Base-by-base conservation (phyloP, 176 grass and related monocot genomes). In the Oryza australiensis region DNA sequence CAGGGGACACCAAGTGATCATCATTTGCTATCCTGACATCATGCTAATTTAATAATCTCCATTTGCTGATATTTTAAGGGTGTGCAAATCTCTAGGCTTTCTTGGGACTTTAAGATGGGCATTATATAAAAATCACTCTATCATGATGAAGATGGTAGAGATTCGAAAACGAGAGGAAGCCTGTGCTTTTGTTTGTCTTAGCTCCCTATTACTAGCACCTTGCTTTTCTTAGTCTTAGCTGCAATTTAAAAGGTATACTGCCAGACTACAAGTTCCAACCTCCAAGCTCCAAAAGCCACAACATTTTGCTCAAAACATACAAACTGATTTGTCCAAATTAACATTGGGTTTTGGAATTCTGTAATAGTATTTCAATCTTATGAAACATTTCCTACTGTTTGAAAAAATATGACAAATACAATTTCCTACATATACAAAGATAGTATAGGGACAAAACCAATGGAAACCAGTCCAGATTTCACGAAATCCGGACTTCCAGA, bases 31-130 rank as follows among this genome's bases (percentile, higher is more conserved):
- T 59, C 33, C 83, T 82, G 83, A 85, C 83, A 85, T 72, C 66
- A 76, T 66, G 27, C 9, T 77, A 64, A 53, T 72, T 71, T 87
- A 77, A 76, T 82, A 86, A 9, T 75, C 32, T 23, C 76, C 69
- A 74, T 59, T 81, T 81, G 35, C 60, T 37, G 68, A 43, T 49
- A 74, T 68, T 90, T 77, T 86, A 67, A n/a, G 78, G 45, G 14
- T 51, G 68, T 73, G 5, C 87, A 90, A 74, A 78, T 86, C 46
- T 82, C 88, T 86, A 90, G 83, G 79, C 29, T 55, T 77, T 86
- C 88, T 90, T 72, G 79, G 88, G 70, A 86, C 88, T 90, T 63
- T 26, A 73, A 82, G 83, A 62, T 29, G 18, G 10, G 27, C 12
- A 82, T 86, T 86, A 82, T 78, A 90, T 48, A 82, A 40, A 40